Evolutionary conservation across 805 yeast species (phyloP).

Genomic region (Wickerhamiella sergipiensis): DNA sequence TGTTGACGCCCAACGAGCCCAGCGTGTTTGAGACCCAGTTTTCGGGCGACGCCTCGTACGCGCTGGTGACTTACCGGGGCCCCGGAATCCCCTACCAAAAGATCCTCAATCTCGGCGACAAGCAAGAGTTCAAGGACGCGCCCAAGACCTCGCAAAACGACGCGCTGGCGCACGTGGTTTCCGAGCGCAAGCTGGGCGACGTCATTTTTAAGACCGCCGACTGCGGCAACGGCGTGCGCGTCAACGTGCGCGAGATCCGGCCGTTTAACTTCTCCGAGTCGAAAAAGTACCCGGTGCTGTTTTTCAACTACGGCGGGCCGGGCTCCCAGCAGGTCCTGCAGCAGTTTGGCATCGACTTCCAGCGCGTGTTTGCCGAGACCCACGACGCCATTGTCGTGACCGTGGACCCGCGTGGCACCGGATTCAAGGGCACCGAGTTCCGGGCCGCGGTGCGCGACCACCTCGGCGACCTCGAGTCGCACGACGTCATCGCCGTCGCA

Average conservation of each 20-base stretch:
- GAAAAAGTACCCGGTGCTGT: slow-evolving; percentile 68
- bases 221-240: slow-evolving; percentile 25
- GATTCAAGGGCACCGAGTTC: slow-evolving; percentile 67
- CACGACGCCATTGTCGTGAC: slow-evolving; percentile 78
- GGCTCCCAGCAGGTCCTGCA: slow-evolving; percentile 74
- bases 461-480: slow-evolving; percentile 69
- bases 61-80: slow-evolving; percentile 59
- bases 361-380: slow-evolving; percentile 63
- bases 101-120: slow-evolving; percentile 37
- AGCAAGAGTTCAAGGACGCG: slow-evolving; percentile 21
- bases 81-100: slow-evolving; percentile 72
- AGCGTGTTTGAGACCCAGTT: slow-evolving; percentile 65
- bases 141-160: slow-evolving; percentile 20
- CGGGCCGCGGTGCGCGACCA: slow-evolving; percentile 69
- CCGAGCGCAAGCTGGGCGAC: slow-evolving; percentile 28
- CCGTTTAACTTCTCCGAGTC: slow-evolving; percentile 55
- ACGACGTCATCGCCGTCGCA: slow-evolving; percentile 81
- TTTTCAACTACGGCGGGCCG: slow-evolving; percentile 92
- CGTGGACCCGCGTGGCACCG: slow-evolving; percentile 96
- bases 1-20: slow-evolving; percentile 40
- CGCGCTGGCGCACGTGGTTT: slow-evolving; percentile 16
- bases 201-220: slow-evolving; percentile 34
- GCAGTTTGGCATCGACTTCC: slow-evolving; percentile 47
- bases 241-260: slow-evolving; percentile 59
- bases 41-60: slow-evolving; percentile 65